These are phyloP conservation scores for Arachnomyces sp. DNA, from an alignment of 2,329 filamentous ascomycete genomes.

Conservation along the genomic window DNA sequence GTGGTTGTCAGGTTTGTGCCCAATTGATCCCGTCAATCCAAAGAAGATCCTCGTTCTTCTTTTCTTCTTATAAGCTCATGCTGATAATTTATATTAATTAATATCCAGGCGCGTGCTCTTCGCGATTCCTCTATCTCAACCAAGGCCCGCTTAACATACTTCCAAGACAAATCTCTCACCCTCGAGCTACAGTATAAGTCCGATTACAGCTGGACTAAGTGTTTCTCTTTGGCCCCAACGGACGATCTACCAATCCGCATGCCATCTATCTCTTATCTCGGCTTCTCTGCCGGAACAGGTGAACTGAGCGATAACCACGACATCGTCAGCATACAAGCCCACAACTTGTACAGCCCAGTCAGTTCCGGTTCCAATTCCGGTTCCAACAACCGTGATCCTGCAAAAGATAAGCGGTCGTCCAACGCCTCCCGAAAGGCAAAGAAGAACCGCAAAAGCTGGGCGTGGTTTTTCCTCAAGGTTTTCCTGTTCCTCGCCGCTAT, in stretches of 20 bases:
- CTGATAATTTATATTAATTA: background rate
- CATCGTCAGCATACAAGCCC: conserved; percentile 76
- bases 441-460: conserved; percentile 48
- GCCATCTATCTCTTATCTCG: conserved; percentile 61
- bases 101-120: conserved; percentile 64
- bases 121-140: conserved; percentile 73
- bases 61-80: conserved; percentile 1
- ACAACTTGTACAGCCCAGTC: conserved; percentile 70
- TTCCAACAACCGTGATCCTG: conserved; percentile 17
- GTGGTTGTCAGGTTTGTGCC: conserved; percentile 77
- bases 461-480: conserved; percentile 73
- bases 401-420: conserved; percentile 16
- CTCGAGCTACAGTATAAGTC: conserved; percentile 92
- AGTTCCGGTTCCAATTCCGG: conserved; percentile 21
- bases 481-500: conserved; percentile 64
- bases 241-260: conserved; percentile 64
- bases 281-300: conserved; percentile 71
- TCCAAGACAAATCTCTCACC: conserved; percentile 86
- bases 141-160: conserved; percentile 85
- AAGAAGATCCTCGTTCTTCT: background rate
- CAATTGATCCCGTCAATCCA: background rate
- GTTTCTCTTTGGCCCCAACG: conserved; percentile 64
- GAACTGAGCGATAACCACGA: conserved; percentile 98
- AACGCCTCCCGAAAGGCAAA: conserved; percentile 16
- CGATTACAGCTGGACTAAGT: conserved; percentile 79